Conservation (phyloP, 2,329 filamentous ascomycete species). For the Ophiostoma novo-ulmi region DNA sequence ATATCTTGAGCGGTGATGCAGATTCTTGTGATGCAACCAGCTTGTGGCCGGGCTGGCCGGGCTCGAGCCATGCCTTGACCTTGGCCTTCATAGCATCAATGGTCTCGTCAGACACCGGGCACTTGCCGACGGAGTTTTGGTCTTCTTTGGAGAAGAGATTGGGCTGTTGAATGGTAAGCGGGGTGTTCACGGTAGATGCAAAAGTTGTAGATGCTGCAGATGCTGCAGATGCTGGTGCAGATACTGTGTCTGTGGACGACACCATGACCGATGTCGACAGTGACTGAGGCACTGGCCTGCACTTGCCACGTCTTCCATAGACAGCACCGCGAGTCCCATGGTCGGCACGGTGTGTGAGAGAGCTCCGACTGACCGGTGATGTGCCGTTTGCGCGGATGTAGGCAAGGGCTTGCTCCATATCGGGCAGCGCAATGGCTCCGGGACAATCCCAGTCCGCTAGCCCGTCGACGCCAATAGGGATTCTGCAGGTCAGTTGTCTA, state of each 20-base stretch:
- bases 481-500: constrained; percentile 35
- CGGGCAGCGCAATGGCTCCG: constrained; percentile 66
- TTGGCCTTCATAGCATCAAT: constrained; percentile 45
- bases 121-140: constrained; percentile 54
- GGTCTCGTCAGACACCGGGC: constrained; percentile 46
- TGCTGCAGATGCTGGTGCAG: not conserved
- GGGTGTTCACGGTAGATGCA: not conserved
- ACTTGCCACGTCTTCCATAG: not conserved
- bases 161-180: constrained; percentile 37
- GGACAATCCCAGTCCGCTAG: constrained; percentile 90
- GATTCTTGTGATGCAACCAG: constrained; percentile 18
- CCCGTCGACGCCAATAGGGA: constrained; percentile 50
- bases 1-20: constrained; percentile 45
- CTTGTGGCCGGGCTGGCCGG: constrained; percentile 41
- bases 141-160: constrained; percentile 55
- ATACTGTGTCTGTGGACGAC: not conserved
- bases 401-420: constrained; percentile 60
- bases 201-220: not conserved
- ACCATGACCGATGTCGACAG: not conserved
- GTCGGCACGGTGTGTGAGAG: constrained; percentile 23
- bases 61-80: constrained; percentile 45
- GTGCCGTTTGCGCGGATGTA: constrained; percentile 66
- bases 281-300: not conserved
- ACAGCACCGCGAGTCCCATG: constrained; percentile 30
- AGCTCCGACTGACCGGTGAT: constrained; percentile 50